Base-by-base conservation (phyloP, 1,284 basidiomycete genomes). In the Heterobasidion annosum region DNA sequence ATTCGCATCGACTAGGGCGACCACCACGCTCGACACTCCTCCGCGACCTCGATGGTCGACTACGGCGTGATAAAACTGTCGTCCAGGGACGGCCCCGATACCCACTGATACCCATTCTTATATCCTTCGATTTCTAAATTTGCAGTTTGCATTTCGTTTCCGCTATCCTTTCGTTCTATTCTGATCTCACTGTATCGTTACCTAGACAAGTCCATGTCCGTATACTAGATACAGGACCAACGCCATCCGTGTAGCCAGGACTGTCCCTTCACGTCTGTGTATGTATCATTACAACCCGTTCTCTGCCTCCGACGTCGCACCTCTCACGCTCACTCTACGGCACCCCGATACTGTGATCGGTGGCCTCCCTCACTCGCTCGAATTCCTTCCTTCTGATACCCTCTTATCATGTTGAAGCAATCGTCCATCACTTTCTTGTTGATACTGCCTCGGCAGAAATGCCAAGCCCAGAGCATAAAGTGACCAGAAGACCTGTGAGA, bases 401-500 rank as follows among this genome's bases (percentile, higher is more conserved):
- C 40, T 55, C 51, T 56, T 55, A 25, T 56, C 49, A 49, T 57
- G 43, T 35, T 45, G 49, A 43, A 51, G 43, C n/a, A 54, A 33
- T 42, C 52, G 47, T 37, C 58, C 54, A 42, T 54, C 58, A 7
- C 40, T 50, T 63, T 78, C 78, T 56, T 74, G 70, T 50, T 55
- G 63, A 52, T 71, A 70, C 61, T 81, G 78, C 16, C 73, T 68
- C 44, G 74, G 76, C 16, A 79, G 60, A 5, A 78, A 62, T 4
- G 61, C 65, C 58, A 76, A 59, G 5, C 77, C 78, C 18, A 68
- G 54, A 34, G 62, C 61, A 58, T 78, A 81, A 12, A 79, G 61
- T 2, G 65, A 64, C 73, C 77, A 79, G 62, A 79, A 77, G 34
- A 76, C 57, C 78, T 80, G 45, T 55, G n/a, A 7, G 15, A 25